Base-by-base conservation (phyloP, 2,329 filamentous ascomycete species). In the Penicillium sp. region DNA sequence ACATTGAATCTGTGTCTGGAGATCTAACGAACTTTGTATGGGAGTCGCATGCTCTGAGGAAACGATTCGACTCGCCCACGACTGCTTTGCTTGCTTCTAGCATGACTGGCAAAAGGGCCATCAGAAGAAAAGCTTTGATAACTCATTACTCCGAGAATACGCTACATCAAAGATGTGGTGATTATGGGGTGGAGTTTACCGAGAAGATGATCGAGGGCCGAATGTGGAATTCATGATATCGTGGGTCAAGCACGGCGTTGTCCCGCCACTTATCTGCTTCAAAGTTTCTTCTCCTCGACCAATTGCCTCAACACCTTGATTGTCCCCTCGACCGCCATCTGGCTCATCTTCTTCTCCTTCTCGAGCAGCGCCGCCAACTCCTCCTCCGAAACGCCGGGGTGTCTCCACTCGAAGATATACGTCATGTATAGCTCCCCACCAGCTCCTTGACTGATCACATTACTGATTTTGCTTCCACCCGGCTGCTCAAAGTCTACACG, bases 321-420 rank as follows among this genome's bases (percentile, higher is more conserved):
- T 10, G 64, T 66, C n/a, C 62, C 65, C 29, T 67, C 64, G 27
- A 67, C 65, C 3, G 65, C 63, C 44, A 45, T 33, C 29, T 57
- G 55, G 15, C 60, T 63, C 65, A 65, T 66, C 11, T 36, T 40
- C 55, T 57, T 67, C 52, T 67, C 60, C 59, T 61, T 67, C 47
- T 55, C 58, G 43, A 58, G 19, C 13, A 60, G 21, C 1, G 25
- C 36, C 21, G 48, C 55, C 52, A 63, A 19, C 46, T 67, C 63
- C 31, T 55, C 58, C 51, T 51, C 38, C 2, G 61, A 61, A 10
- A 63, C 58, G 7, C 64, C 71, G 0, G 68, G 67, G 60, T 74
- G 72, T 49, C 68, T 63, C 72, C 73, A 77, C 50, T 76, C 73
- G 59, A 77, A 77, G 2, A 70, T 68, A 63, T 76, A 78, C 1